A percentile compares a stretch with the other conserved stretches of the same genome.
Conservation (phyloP, 2,329 filamentous ascomycete species). For the Magnaporthiopsis incrustans region DNA sequence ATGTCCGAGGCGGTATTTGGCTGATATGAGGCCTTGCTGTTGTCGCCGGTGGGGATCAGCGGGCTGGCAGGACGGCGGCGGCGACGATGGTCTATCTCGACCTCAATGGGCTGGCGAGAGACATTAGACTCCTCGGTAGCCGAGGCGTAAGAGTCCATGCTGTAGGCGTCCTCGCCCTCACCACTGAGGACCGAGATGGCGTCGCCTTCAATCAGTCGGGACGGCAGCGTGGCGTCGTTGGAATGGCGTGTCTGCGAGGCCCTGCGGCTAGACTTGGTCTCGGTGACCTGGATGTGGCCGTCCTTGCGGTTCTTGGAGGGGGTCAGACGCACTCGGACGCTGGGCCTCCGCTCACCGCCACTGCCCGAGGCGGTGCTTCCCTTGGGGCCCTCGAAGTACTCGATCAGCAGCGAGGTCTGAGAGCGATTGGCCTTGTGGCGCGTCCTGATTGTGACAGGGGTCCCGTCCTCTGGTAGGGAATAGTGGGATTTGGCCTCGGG, state of each 20-base stretch:
- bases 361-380: slow-evolving; percentile 31
- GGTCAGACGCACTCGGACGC: slow-evolving; percentile 71
- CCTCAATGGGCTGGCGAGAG: slow-evolving; percentile 70
- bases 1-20: slow-evolving; percentile 72
- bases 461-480: slow-evolving; percentile 78
- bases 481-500: slow-evolving; percentile 67
- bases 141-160: slow-evolving; percentile 68
- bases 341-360: slow-evolving; percentile 63
- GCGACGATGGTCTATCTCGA: slow-evolving; percentile 66
- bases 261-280: slow-evolving; percentile 66
- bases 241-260: slow-evolving; percentile 39
- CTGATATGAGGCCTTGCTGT: slow-evolving; percentile 51
- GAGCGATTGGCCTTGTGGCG: slow-evolving; percentile 55
- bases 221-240: not conserved
- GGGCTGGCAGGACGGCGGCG: slow-evolving; percentile 57
- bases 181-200: slow-evolving; percentile 23
- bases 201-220: slow-evolving; percentile 25
- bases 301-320: slow-evolving; percentile 63
- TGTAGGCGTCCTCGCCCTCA: slow-evolving; percentile 54
- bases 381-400: slow-evolving; percentile 86
- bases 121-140: slow-evolving; percentile 73
- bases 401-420: slow-evolving; percentile 86
- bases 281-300: slow-evolving; percentile 81
- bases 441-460: slow-evolving; percentile 85
- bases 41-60: slow-evolving; percentile 50